Evolutionary conservation across 2,329 filamentous ascomycete species (phyloP).

Genomic region (Keithomyces neogunnii): DNA sequence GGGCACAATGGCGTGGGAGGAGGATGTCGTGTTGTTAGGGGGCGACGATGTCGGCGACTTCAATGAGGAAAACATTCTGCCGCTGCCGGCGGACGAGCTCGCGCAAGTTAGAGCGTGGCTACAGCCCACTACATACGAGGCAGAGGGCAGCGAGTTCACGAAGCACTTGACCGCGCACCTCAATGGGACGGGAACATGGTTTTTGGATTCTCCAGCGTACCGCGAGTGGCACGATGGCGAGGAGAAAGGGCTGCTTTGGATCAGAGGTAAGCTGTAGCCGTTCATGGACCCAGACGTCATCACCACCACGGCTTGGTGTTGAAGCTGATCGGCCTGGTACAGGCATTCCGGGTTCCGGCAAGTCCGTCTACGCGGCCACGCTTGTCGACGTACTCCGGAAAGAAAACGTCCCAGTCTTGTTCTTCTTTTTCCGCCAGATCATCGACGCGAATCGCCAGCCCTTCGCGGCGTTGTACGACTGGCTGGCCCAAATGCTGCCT

Average conservation of each 20-base stretch:
- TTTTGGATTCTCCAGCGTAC: constrained; percentile 8
- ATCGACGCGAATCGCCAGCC: constrained; percentile 25
- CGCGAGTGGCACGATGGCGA: constrained; percentile 10
- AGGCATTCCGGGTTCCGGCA: constrained; percentile 30
- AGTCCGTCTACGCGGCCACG: constrained; percentile 24
- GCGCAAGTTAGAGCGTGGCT: constrained; percentile 15
- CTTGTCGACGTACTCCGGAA: constrained; percentile 13
- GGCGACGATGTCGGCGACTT: no score
- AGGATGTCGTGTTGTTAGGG: no score
- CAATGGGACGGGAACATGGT: constrained; percentile 14
- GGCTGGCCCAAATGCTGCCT: constrained; percentile 22
- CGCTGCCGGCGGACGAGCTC: no score
- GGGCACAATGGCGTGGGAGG: no score
- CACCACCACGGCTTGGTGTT: no score
- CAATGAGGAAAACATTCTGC: no score
- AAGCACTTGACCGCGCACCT: constrained; percentile 16
- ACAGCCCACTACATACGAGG: constrained; percentile 17
- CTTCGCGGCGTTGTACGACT: constrained; percentile 22
- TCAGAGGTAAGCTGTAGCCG: constrained; percentile 10
- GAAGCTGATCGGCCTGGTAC: no score
- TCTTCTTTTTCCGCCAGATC: constrained; percentile 32
- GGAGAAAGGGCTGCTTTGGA: constrained; percentile 17
- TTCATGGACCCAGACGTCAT: no score
- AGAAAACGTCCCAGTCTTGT: constrained; percentile 19
- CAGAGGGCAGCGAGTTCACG: constrained; percentile 16